Evolutionary conservation across 108 stramenopile genomes (phyloP), one percentile per base, ranked within the genome.

Genomic region (Hondaea fermentalgiana): DNA sequence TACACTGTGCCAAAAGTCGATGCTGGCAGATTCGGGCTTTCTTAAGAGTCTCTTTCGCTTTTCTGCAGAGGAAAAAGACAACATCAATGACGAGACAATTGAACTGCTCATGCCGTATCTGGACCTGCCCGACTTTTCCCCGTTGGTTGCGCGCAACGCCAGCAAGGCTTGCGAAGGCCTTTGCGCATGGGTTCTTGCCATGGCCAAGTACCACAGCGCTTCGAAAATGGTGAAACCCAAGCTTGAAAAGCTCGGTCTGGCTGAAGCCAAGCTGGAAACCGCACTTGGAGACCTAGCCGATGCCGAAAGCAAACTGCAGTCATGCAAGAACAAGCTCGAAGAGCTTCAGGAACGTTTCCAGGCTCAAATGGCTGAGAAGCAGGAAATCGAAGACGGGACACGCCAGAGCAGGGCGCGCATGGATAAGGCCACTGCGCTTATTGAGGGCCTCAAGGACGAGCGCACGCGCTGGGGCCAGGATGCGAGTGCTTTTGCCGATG

Each of bases 41-140:
- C 89, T 95, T 43, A 89, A 93, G 89, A 90, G 60, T 28, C 93
- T 95, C 51, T 91, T 92, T 5, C 51, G 87, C 35, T 95, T 95
- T 60, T 92, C 92, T 44, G 91, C 91, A 49, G 72, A 92, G 72
- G 92, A 94, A 23, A 93, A 93, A 88, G 91, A 93, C 72, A 60
- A 53, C 57, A 91, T 95, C 90, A 94, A 94, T 72, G 93, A 95
- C 89, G 94, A 95, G 72, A 94, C 94, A 5, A 87, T 93, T 19
- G 94, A 95, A 90, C 87, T 94, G 23, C 89, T 95, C 83, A 58
- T 89, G 28, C 93, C 94, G 25, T 94, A 94, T 60, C 57, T 94
- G 0, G 90, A 91, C 60, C 88, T 93, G 14, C 89, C 92, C 5
- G 93, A 87, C n/a, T 93, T 93, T 89, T 90, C 92, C 59, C 88